Base-by-base conservation (phyloP, 306 rosid species). In the Styphnolobium japonicum region DNA sequence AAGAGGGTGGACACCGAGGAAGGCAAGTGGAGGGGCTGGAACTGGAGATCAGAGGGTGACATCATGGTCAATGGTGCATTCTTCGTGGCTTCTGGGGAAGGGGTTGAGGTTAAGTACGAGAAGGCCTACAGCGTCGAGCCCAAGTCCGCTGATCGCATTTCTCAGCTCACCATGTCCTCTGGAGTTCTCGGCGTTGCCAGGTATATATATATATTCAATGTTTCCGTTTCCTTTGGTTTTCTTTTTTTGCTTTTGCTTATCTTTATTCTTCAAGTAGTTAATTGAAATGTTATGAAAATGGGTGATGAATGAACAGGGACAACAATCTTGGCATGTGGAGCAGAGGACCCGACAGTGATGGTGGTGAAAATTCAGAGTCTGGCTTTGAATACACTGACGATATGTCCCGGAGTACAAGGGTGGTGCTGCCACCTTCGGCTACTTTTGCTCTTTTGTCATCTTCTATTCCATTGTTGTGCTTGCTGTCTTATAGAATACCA, bases 11-110 rank as follows among this genome's bases (percentile, higher is more conserved):
- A 91, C 0, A 91, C 97, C 0, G 79, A 22, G 1, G 89, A 89
- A 51, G 85, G 87, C 0, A 79, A 81, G 7, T 94, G 98, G 98
- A 89, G 56, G n/a, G 93, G 83, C 0, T 94, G 98, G 98, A 92
- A 94, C 21, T 94, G 98, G 98, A 68, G 98, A 4, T 91, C 98
- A 0, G 98, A 94, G 8, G 98, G 98, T 21, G 97, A 94, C 45
- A 39, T 94, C 4, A 56, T 94, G 85, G 89, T 94, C 0, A 94
- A 94, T 65, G 98, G 97, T 5, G 98, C 98, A 0, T 91, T 75
- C 53, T 94, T 94, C 22, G 90, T 94, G 19, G 86, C 97, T 0
- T 94, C 98, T 0, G 98, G 98, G 0, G 88, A 81, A 6, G 93
- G 80, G 0, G 84, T 90, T 14, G 97, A 94, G 84, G 83, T 94